Evolutionary conservation across 345 rosid genomes (phyloP), one percentile per base, ranked within the genome.

Genomic region (Linum tenue): DNA sequence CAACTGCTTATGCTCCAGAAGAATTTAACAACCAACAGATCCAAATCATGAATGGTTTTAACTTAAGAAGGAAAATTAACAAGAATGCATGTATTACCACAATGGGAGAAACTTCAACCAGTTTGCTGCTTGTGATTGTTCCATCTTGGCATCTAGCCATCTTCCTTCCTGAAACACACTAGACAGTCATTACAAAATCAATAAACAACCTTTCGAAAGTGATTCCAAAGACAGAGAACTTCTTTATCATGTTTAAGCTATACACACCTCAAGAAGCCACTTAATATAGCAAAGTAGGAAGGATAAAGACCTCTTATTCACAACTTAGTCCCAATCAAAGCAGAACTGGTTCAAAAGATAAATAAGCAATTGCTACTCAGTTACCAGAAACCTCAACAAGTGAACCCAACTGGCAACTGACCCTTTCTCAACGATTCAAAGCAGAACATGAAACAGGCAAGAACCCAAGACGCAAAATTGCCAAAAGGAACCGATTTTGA

Each of bases 131-230:
- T 17, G 73, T 63, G 42, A 60, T 64, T 38, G 70, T 73, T 65
- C 76, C 79, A 66, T 78, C 78, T 62, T 66, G 76, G 59, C 50
- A 78, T 68, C 76, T 82, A 59, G 68, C 74, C 90, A 84, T 37
- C 22, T 44, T 57, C 60, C 65, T 44, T 56, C 59, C 59, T 44
- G 57, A 56, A 71, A 62, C 70, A 42, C 22, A 50, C 42, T 56
- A 16, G 22, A 16, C 7, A 16, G 2, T 6, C 35, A 16, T 2
- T 35, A 3, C n/a, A n/a, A 16, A 56, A 35, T n/a, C 36, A 5
- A 7, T 43, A 43, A 43, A 22, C 31, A 22, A 22, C 31, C 31
- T 43, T 43, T 43, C 2, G 3, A 43, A 43, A 1, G 2, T 43
- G 31, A 22, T 22, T 22, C 31, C 50, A 43, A 43, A 43, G 50